phyloP scores from a whole-genome alignment of 768 basidiomycete genomes.

The Tulasnella sp. region DNA sequence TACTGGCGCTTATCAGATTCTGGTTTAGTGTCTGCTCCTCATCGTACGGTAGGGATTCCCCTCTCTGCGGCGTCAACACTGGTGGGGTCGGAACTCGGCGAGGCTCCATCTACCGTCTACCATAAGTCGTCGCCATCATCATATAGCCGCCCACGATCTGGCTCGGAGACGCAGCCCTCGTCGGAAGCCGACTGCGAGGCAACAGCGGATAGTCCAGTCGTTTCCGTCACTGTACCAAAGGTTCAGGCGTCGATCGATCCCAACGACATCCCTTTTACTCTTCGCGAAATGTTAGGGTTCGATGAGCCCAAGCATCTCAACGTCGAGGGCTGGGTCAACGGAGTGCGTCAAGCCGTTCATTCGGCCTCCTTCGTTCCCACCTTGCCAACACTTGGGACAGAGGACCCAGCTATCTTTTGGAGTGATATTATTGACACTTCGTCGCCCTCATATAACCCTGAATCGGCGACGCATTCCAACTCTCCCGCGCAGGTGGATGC shows the following conservation, averaged over 20 bases:
- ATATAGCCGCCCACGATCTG: neutral
- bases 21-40: neutral
- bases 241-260: neutral
- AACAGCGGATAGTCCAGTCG: neutral
- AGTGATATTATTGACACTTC: neutral
- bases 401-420: neutral
- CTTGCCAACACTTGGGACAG: neutral
- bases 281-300: neutral
- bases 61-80: constrained; percentile 22
- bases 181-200: constrained; percentile 2
- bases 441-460: neutral
- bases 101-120: neutral
- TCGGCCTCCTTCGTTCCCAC: neutral
- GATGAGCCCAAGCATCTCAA: neutral
- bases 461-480: neutral
- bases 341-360: neutral
- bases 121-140: neutral
- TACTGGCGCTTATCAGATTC: neutral
- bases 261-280: neutral
- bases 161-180: neutral
- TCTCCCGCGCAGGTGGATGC: neutral
- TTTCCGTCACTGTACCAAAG: constrained; percentile 2
- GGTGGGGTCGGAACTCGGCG: constrained; percentile 4
- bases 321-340: neutral
- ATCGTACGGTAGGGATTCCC: neutral